Evolutionary conservation across 805 yeast genomes (phyloP).

Genomic region (Saccharomycopsis fodiens): DNA sequence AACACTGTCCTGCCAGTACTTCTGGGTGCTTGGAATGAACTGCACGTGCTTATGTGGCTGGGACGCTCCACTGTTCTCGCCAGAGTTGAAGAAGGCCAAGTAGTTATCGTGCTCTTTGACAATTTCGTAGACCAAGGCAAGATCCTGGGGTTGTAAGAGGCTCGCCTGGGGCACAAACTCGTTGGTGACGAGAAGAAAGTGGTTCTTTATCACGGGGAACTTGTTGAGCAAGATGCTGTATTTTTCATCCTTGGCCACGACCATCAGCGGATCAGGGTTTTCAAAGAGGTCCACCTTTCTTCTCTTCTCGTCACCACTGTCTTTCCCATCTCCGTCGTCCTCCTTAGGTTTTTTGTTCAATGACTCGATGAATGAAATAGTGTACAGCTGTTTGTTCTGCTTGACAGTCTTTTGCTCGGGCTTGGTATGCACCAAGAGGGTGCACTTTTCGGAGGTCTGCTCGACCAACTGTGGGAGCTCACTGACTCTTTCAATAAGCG

Average conservation of each 20-base stretch:
- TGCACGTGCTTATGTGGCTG: conserved; percentile 92
- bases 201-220: conserved; percentile 76
- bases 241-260: conserved; percentile 44
- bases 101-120: conserved; percentile 43
- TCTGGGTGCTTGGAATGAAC: conserved; percentile 36
- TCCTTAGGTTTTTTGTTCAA: conserved; percentile 21
- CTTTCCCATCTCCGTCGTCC: conserved; percentile 25
- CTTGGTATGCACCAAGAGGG: conserved; percentile 8
- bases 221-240: conserved; percentile 74
- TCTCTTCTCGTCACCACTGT: conserved; percentile 29
- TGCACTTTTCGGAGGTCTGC: conserved; percentile 8
- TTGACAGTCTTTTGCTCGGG: conserved; percentile 8
- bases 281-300: conserved; percentile 61
- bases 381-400: conserved; percentile 11
- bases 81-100: conserved; percentile 85
- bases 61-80: conserved; percentile 87
- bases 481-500: conserved; percentile 12
- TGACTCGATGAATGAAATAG: conserved; percentile 24
- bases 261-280: conserved; percentile 69
- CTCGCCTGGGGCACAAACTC: conserved; percentile 64
- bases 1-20: not conserved
- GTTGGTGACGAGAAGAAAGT: conserved; percentile 71
- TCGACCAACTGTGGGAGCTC: conserved; percentile 10
- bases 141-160: conserved; percentile 65
- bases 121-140: conserved; percentile 49